Evolutionary conservation across 2,329 filamentous ascomycete species (phyloP).

Genomic region (Coleophoma eucalyptorum): DNA sequence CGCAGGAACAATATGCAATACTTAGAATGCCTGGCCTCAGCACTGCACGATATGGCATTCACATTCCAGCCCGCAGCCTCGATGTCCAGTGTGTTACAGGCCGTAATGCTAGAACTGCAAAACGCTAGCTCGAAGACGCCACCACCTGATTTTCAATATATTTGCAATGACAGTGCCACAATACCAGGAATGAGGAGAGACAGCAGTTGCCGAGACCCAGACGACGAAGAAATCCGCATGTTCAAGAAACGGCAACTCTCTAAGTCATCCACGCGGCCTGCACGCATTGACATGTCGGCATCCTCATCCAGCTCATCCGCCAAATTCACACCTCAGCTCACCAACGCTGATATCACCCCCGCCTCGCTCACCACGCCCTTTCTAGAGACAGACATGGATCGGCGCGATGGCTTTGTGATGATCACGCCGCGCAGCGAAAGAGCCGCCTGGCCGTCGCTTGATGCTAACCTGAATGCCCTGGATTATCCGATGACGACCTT

Average conservation of each 20-base stretch:
- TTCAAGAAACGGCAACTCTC: slow-evolving; percentile 14
- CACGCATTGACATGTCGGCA: neutral
- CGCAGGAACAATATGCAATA: slow-evolving; percentile 40
- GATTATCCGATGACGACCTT: slow-evolving; percentile 14
- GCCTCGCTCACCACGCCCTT: neutral
- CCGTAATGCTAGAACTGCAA: slow-evolving; percentile 46
- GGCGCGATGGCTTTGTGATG: slow-evolving; percentile 9
- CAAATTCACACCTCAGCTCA: neutral
- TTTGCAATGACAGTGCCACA: neutral
- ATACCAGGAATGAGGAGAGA: slow-evolving; percentile 22
- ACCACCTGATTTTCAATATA: slow-evolving; percentile 3
- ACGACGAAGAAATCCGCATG: slow-evolving; percentile 3
- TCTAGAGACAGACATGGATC: neutral
- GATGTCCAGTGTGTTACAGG: slow-evolving; percentile 48
- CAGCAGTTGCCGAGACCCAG: neutral
- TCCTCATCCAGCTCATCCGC: neutral
- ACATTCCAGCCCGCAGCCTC: slow-evolving; percentile 49
- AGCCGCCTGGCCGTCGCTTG: slow-evolving; percentile 9
- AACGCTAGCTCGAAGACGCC: slow-evolving; percentile 8
- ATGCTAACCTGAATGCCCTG: slow-evolving; percentile 8
- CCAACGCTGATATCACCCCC: neutral
- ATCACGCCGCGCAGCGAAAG: slow-evolving; percentile 9
- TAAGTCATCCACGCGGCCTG: slow-evolving; percentile 2
- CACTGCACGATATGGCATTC: slow-evolving; percentile 47
- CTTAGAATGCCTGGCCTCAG: slow-evolving; percentile 47